Conservation (phyloP, 805 yeast species). For the Metschnikowia hibisci region DNA sequence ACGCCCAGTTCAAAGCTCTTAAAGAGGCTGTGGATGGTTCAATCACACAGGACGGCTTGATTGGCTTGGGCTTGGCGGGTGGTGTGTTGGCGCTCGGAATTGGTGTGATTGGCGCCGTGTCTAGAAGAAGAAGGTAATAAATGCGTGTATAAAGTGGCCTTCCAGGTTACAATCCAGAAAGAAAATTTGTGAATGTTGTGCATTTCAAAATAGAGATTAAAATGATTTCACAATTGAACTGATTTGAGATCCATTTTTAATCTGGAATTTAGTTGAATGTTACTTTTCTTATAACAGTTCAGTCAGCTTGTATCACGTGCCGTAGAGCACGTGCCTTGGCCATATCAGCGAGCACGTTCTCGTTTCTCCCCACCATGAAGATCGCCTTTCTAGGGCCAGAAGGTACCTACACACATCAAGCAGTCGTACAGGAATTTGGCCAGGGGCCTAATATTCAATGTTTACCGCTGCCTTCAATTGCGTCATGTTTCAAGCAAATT, state of each 20-base stretch:
- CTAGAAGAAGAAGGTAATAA: not conserved
- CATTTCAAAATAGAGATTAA: too few species aligned
- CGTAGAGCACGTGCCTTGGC: not conserved
- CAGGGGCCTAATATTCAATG: conserved; percentile 25
- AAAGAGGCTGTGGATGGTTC: conserved; percentile 77
- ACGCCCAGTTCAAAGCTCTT: conserved; percentile 69
- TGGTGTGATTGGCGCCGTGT: conserved; percentile 46
- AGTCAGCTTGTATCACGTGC: conserved; percentile 2
- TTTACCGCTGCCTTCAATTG: conserved; percentile 41
- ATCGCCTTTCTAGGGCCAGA: conserved; percentile 84
- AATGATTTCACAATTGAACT: too few species aligned
- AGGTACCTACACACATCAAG: conserved; percentile 85
- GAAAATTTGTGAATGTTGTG: too few species aligned
- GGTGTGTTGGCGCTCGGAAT: conserved; percentile 85
- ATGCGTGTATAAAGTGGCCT: too few species aligned
- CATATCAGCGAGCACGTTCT: conserved; percentile 1
- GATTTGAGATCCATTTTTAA: too few species aligned
- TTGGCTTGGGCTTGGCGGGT: conserved; percentile 84
- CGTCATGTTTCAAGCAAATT: conserved; percentile 60
- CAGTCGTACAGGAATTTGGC: conserved; percentile 50
- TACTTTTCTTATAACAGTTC: too few species aligned
- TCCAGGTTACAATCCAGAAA: too few species aligned
- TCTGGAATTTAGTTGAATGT: too few species aligned
- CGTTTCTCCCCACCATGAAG: conserved; percentile 19
- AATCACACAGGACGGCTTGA: conserved; percentile 80